phyloP scores from a whole-genome alignment of 2,329 filamentous ascomycete genomes.

The Aschersonia sp. region DNA sequence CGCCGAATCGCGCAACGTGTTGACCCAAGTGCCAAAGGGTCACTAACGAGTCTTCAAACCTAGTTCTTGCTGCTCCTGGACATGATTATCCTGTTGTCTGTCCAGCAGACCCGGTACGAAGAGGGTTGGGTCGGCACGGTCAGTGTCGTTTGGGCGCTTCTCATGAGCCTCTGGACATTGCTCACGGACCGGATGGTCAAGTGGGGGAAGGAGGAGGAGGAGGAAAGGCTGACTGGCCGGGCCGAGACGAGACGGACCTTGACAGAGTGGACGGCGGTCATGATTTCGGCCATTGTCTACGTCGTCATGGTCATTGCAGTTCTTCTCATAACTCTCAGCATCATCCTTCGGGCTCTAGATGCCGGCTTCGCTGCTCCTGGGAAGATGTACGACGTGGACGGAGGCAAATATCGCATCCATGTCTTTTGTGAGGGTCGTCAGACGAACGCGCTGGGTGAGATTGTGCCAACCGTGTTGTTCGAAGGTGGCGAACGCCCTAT shows the following conservation, averaged over 20 bases:
- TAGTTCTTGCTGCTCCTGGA: conserved; percentile 36
- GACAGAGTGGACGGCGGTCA: conserved; percentile 69
- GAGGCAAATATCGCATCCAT: conserved; percentile 74
- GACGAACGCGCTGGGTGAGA: conserved; percentile 33
- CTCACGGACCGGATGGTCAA: conserved; percentile 67
- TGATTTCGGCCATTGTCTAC: conserved; percentile 59
- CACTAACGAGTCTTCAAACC: background rate
- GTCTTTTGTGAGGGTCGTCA: conserved; percentile 67
- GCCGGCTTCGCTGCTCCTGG: conserved; percentile 60
- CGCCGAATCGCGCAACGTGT: background rate
- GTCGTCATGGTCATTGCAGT: conserved; percentile 51
- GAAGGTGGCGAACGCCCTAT: conserved; percentile 72
- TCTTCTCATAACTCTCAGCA: conserved; percentile 62
- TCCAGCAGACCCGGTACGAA: conserved; percentile 60
- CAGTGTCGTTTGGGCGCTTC: conserved; percentile 65
- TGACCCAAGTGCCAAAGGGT: background rate
- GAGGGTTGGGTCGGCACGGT: conserved; percentile 86
- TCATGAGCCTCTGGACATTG: conserved; percentile 69
- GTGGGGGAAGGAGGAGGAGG: conserved; percentile 87
- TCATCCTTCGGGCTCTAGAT: conserved; percentile 70
- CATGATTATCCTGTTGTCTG: conserved; percentile 64
- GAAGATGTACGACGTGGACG: conserved; percentile 65
- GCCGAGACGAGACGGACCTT: conserved; percentile 72
- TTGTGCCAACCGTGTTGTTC: conserved; percentile 66
- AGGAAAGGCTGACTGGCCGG: conserved; percentile 80